Percentiles rank a stretch among this genome's conserved stretches.
phyloP scores from a whole-genome alignment of 345 rosid genomes.

The Cardamine occulta region DNA sequence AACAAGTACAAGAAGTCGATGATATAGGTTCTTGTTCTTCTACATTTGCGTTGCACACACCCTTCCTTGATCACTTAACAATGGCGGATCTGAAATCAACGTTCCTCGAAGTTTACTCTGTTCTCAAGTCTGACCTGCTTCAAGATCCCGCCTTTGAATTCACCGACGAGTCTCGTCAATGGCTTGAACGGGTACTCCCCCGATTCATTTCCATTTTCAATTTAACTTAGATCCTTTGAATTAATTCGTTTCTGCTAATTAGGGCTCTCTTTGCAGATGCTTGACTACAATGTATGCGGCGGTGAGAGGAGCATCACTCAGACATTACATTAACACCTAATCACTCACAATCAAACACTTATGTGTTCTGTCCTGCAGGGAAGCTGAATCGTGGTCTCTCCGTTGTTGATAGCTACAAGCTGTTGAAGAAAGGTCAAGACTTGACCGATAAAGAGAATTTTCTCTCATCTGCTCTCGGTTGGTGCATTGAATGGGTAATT shows the following conservation, averaged over 20 bases:
- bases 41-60: background rate
- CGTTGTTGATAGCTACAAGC: slow-evolving; percentile 74
- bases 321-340: background rate
- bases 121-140: slow-evolving; percentile 71
- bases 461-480: slow-evolving; percentile 76
- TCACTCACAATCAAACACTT: background rate
- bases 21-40: slow-evolving; percentile 1
- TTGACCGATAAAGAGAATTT: slow-evolving; percentile 65
- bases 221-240: background rate
- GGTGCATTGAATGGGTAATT: slow-evolving; percentile 93
- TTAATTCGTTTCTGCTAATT: background rate
- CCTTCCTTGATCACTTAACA: slow-evolving; percentile 2
- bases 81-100: slow-evolving; percentile 74
- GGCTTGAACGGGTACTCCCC: slow-evolving; percentile 65
- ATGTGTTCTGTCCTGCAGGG: slow-evolving; percentile 51
- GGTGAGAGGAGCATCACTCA: slow-evolving; percentile 50
- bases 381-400: slow-evolving; percentile 91
- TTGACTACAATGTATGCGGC: slow-evolving; percentile 84
- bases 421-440: slow-evolving; percentile 66
- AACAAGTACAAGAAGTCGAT: background rate
- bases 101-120: slow-evolving; percentile 59
- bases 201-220: background rate
- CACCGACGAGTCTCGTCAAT: slow-evolving; percentile 64
- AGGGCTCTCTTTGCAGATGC: slow-evolving; percentile 60
- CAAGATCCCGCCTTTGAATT: slow-evolving; percentile 81